Conservation (phyloP, 2,329 filamentous ascomycete genomes). For the Fusarium redolens region DNA sequence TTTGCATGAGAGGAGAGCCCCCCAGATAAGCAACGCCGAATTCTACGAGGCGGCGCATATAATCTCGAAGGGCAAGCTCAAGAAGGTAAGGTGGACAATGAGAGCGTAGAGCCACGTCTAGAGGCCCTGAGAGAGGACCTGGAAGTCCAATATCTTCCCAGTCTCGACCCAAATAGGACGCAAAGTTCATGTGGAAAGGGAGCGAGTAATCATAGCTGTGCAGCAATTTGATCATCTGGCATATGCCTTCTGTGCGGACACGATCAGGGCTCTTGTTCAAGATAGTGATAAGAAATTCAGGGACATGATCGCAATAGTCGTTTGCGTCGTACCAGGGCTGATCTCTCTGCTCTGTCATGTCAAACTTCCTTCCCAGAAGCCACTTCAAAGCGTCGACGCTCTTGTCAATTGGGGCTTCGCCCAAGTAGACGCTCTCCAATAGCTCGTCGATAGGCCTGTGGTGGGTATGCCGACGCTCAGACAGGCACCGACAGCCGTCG, state of each 20-base stretch:
- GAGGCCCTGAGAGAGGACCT: neutral
- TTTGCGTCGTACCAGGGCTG: rapidly evolving
- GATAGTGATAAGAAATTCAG: neutral
- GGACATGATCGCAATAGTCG: neutral
- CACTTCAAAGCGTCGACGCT: neutral
- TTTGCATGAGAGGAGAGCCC: neutral
- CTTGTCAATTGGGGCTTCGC: rapidly evolving
- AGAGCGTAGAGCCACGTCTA: neutral
- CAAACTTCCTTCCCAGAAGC: rapidly evolving
- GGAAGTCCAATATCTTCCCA: no score
- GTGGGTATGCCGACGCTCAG: rapidly evolving
- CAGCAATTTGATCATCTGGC: neutral
- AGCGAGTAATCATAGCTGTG: neutral
- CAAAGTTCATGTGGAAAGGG: neutral
- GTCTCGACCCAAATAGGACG: no score
- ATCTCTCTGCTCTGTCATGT: neutral
- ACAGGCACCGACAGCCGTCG: rapidly evolving
- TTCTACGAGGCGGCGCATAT: neutral
- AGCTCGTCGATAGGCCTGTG: neutral
- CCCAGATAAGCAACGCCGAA: rapidly evolving
- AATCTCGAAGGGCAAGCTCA: neutral
- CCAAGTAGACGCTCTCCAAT: rapidly evolving
- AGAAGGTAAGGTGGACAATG: neutral
- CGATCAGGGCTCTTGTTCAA: neutral
- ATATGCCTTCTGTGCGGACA: neutral